Base-by-base conservation (phyloP, 129 eudicot genomes). In the Flaveria brownii region DNA sequence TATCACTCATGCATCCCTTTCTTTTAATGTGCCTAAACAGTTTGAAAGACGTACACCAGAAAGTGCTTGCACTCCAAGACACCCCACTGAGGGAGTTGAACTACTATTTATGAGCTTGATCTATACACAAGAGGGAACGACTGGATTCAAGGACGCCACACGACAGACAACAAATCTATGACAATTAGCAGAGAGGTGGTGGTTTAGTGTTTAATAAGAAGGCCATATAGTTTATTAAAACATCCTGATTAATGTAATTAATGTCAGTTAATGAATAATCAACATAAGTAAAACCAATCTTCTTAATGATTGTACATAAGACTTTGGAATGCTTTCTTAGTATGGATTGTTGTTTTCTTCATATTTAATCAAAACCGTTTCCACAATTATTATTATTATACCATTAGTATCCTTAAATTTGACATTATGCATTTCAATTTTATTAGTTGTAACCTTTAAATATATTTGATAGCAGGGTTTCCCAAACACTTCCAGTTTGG, bases 341-440 rank as follows among this genome's bases (percentile, higher is more conserved):
- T 36, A 36, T 5, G 41, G 17, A 54, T 9, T 9, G 60, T 1
- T n/a, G 6, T 2, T n/a, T 54, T 1, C 18, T 54, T 54, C 26
- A 54, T 54, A 17, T n/a, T 54, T 54, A 54, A 26, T 61, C 17
- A 43, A 73, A 80, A 73, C 79, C 59, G 36, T 71, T 71, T 61
- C 72, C 77, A 47, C 11, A 28, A 70, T 14, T 17, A 63, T 62
- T 54, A n/a, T 45, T 17, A 54, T 54, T 9, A 9, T n/a, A 54
- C 6, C 18, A n/a, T 17, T n/a, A 54, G 8, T 73, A 80, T 73
- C 70, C 61, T 73, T 64, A 41, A 65, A 72, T 51, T 52, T 64
- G 74, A 80, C 69, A 76, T 42, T 14, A 74, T 52, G 73, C 69
- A 51, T 30, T 73, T 68, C 39, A 57, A 26, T 80, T 78, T 80